Base-by-base conservation (phyloP, 2,329 filamentous ascomycete genomes). In the Aspergillus ochraceus region DNA sequence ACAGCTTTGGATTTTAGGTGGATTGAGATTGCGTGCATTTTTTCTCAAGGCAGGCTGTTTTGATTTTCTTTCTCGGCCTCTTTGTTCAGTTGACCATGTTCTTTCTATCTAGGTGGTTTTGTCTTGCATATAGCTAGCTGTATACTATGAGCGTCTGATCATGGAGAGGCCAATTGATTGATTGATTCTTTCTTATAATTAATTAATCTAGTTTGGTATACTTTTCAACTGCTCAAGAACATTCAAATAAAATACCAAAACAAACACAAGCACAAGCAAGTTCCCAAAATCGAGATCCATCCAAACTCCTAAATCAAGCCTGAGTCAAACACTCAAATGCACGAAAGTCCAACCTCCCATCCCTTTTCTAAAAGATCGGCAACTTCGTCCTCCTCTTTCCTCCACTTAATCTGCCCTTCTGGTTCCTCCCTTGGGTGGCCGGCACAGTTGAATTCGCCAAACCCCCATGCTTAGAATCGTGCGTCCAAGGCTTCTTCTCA, bases 1-100 rank as follows among this genome's bases (percentile, higher is more conserved):
- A 98, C 80, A 93, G 86, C 74, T 98, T 98, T 83, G 94, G 94
- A 1, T 95, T 98, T 72, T 98, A 65, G 55, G 22, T 30, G 62
- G 54, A 59, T 49, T 36, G 57, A 8, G 26, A 29, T 29, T 29
- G 26, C 26, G 26, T 8, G 26, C 26, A 29, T 29, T 6, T 9
- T 8, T 4, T 17, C 17, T 14, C 14, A 17, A 19, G 36, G 14
- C 36, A 42, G 36, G 36, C 4, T 8, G 17, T 42, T 5, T 36
- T 36, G 14, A 12, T 36, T 36, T 5, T 12, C 2, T 36, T 10
- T 36, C 32, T 36, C 32, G 32, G 10, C 12, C 4, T 36, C 10
- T 36, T 17, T n/a, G 36, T n/a, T 42, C 14, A 42, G 17, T 42
- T 42, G 12, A 5, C 14, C 14, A 42, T 42, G 36, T 42, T 42